phyloP scores from a whole-genome alignment of 2,329 filamentous ascomycete genomes.

The Orbilia blumenaviensis region DNA sequence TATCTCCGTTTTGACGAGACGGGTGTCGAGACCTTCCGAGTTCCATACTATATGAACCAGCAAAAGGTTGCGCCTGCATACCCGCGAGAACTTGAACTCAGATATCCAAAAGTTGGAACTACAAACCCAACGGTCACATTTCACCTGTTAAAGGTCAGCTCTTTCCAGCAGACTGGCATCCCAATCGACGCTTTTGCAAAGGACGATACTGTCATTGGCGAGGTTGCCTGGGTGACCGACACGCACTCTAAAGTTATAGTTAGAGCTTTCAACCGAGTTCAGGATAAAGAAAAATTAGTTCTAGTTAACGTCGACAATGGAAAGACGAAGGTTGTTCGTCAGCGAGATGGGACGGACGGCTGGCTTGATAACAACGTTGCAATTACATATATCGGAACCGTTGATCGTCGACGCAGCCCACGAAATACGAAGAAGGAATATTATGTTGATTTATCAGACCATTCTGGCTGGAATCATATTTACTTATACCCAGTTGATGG shows the following conservation, averaged over 20 bases:
- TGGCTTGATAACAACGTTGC: constrained; percentile 68
- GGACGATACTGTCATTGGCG: constrained; percentile 72
- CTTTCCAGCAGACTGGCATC: constrained; percentile 62
- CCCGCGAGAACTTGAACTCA: constrained; percentile 70
- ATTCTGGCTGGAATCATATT: constrained; percentile 72
- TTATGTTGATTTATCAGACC: constrained; percentile 74
- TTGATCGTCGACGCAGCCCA: constrained; percentile 56
- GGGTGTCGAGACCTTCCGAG: constrained; percentile 71
- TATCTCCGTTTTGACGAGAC: constrained; percentile 72
- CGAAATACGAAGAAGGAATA: constrained; percentile 61
- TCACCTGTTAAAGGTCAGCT: constrained; percentile 67
- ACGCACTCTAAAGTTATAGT: constrained; percentile 71
- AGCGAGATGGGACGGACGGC: constrained; percentile 64
- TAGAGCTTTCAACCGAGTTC: constrained; percentile 74
- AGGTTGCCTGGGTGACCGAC: constrained; percentile 74
- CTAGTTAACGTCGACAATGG: constrained; percentile 67
- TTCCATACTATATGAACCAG: constrained; percentile 73
- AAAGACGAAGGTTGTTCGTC: constrained; percentile 64
- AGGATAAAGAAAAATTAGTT: constrained; percentile 72
- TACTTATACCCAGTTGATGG: constrained; percentile 71
- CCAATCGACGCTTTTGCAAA: constrained; percentile 68
- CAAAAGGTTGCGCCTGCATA: constrained; percentile 69
- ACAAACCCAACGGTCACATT: constrained; percentile 73
- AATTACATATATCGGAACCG: constrained; percentile 63
- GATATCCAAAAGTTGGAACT: constrained; percentile 75